phyloP scores from a whole-genome alignment of 1,284 basidiomycete genomes.

The Sporisorium scitamineum region DNA sequence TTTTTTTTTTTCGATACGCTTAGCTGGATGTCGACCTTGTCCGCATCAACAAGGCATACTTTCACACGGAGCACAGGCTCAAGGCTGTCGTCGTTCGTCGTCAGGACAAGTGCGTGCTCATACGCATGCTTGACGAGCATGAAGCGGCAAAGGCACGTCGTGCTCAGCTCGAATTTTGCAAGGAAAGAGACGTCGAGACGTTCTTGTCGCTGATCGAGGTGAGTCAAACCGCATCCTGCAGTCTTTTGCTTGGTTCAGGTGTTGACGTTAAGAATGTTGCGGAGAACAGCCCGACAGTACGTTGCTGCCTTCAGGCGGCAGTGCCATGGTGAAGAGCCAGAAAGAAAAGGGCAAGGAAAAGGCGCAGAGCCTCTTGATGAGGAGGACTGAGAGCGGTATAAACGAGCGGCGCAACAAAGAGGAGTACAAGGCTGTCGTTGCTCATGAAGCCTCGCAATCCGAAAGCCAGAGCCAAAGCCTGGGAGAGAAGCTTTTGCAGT shows the following conservation, averaged over 20 bases:
- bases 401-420: not conserved
- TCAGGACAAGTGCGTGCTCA: slow-evolving; percentile 13
- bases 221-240: not conserved
- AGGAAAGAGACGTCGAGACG: slow-evolving; percentile 19
- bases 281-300: slow-evolving; percentile 1
- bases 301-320: not conserved
- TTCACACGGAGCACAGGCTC: slow-evolving; percentile 14
- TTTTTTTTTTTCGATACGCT: too few relatives aligned
- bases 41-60: slow-evolving; percentile 25
- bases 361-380: too few relatives aligned
- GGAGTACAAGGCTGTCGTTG: not conserved
- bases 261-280: not conserved
- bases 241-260: not conserved
- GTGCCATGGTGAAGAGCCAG: not conserved
- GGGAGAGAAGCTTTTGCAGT: slow-evolving; percentile 18
- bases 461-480: slow-evolving; percentile 19
- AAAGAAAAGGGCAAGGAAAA: not conserved
- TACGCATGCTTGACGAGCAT: slow-evolving; percentile 30
- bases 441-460: not conserved
- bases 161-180: slow-evolving; percentile 29
- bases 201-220: slow-evolving; percentile 39
- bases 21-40: slow-evolving; percentile 37
- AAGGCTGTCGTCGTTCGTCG: slow-evolving; percentile 21
- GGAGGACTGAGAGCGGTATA: not conserved
- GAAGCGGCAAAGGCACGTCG: slow-evolving; percentile 22